Base-by-base conservation (phyloP, 2,329 filamentous ascomycete genomes). In the Penicillium nordicum region DNA sequence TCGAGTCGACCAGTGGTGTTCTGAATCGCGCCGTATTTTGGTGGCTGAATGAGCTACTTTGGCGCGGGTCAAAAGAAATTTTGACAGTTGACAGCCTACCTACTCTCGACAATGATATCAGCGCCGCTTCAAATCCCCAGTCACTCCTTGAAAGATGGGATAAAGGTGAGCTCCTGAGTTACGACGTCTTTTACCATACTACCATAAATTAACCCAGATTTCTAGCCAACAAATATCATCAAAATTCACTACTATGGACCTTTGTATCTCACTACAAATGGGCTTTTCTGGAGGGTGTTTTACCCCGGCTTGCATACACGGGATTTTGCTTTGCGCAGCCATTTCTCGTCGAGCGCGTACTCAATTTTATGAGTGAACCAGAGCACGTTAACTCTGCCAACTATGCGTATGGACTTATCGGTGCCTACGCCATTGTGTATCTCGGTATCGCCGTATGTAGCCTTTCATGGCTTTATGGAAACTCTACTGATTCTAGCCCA, bases 301-400 rank as follows among this genome's bases (percentile, higher is more conserved):
- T 73, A 5, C 75, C 78, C 3, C 71, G 78, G 0, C 60, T 79
- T 2, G 66, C 70, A 10, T 70, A 71, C 25, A 72, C 70, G 1
- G 77, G 67, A 4, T 79, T 81, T 60, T 74, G 64, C 6, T 79
- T 79, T 50, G 70, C 74, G 5, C 79, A 81, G 37, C 78, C 79
- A 0, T 76, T 80, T 25, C 73, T 81, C 25, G 74, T 80, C 9
- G 43, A 63, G 44, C 53, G 60, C 5, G 61, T 65, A 6, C 49
- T 64, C 2, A 37, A 59, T 38, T 65, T 63, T 14, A 61, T 63
- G 58, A 54, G 48, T 2, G 61, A 63, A 18, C 58, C 59, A 8
- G 61, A 64, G 36, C 57, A 63, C 36, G 55, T 57, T 27, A 62
- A 65, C 29, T 62, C 63, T 2, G 21, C 42, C 45, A 67, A 70